A percentile compares a stretch with the other conserved stretches of the same genome.
Conservation (phyloP, 2,329 filamentous ascomycete species). For the Pezicula neosporulosa region DNA sequence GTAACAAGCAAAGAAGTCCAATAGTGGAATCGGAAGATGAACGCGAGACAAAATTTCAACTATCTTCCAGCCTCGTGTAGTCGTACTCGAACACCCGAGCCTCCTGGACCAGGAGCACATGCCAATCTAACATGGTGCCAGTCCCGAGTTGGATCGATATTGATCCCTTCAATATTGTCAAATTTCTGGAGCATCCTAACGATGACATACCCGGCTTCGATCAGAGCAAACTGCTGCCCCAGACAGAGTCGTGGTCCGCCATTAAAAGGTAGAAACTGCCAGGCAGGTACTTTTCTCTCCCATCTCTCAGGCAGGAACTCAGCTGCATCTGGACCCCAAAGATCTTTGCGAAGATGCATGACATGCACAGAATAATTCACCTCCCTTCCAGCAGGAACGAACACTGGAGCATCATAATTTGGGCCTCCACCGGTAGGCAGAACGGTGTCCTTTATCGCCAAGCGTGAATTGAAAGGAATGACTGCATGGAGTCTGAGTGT, state of each 20-base stretch:
- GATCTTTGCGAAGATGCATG: conserved; percentile 32
- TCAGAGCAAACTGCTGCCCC: conserved; percentile 33
- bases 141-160: neutral
- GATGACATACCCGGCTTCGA: conserved; percentile 6
- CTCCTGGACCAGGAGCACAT: too few species aligned
- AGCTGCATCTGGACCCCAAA: conserved; percentile 4
- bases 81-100: too few species aligned
- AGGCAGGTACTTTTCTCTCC: neutral
- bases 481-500: conserved; percentile 38
- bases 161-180: neutral
- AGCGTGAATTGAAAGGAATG: conserved; percentile 20
- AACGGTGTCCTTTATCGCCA: conserved; percentile 36
- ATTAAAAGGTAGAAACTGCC: conserved; percentile 7
- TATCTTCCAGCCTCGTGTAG: too few species aligned
- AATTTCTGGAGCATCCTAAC: conserved; percentile 6
- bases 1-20: too few species aligned
- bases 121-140: neutral
- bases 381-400: conserved; percentile 16
- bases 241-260: conserved; percentile 32
- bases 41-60: too few species aligned
- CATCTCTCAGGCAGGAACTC: conserved; percentile 8
- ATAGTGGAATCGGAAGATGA: too few species aligned
- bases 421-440: conserved; percentile 27
- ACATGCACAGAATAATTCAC: conserved; percentile 11
- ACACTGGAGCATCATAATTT: conserved; percentile 20